Conservation (phyloP, 495 filamentous ascomycete genomes). For the Penicillium nucicola region DNA sequence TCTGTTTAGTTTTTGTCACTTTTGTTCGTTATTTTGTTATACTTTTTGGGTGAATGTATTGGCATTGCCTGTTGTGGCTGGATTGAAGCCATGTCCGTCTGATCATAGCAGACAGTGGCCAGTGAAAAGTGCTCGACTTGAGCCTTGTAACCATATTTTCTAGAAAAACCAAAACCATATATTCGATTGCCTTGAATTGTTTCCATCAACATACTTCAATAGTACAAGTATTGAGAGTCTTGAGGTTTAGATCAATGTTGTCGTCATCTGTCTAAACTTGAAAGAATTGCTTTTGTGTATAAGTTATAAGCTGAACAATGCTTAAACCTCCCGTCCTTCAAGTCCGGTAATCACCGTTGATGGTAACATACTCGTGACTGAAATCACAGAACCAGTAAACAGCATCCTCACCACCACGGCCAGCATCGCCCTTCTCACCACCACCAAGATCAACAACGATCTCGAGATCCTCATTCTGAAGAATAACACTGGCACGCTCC, state of each 20-base stretch:
- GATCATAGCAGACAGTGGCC: not conserved
- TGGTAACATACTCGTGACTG: slow-evolving; percentile 95
- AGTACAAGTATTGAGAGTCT: not conserved
- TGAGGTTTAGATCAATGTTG: too few relatives aligned
- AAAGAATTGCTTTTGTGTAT: not conserved
- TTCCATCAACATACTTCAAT: not conserved
- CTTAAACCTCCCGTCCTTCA: slow-evolving; percentile 26
- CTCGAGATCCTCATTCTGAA: slow-evolving; percentile 83
- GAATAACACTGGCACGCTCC: slow-evolving; percentile 75
- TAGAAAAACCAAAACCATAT: slow-evolving; percentile 20
- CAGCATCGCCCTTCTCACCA: slow-evolving; percentile 38
- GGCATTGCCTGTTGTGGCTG: not conserved
- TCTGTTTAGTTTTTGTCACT: slow-evolving; percentile 25
- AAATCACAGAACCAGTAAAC: slow-evolving; percentile 97
- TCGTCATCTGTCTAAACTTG: not conserved
- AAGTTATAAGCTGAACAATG: not conserved
- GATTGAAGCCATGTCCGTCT: not conserved
- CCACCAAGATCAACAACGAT: slow-evolving; percentile 67
- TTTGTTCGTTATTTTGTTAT: slow-evolving; percentile 26
- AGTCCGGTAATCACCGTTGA: slow-evolving; percentile 89
- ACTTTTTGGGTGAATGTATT: slow-evolving; percentile 23
- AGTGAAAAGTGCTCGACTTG: slow-evolving; percentile 12
- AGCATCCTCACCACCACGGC: slow-evolving; percentile 64
- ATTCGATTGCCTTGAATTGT: slow-evolving; percentile 3
- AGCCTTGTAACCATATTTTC: slow-evolving; percentile 31